These are phyloP conservation scores for Lachancea waltii DNA, from an alignment of 805 yeast genomes.

Conservation along the genomic window DNA sequence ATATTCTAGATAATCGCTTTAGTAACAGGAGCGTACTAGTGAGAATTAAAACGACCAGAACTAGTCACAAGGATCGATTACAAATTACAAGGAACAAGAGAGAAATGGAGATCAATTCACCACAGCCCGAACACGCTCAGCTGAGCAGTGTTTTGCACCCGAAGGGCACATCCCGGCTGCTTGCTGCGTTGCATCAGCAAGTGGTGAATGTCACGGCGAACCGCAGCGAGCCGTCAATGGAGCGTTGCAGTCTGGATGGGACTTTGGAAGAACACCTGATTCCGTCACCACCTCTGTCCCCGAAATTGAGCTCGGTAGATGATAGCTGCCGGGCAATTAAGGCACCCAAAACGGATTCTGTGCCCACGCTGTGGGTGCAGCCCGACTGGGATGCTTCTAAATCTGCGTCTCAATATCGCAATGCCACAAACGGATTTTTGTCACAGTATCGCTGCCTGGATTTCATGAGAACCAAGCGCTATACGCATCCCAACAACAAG, in stretches of 20 bases:
- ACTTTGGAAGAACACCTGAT: conserved; percentile 22
- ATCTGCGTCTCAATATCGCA: conserved; percentile 16
- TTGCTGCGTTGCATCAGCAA: conserved; percentile 15
- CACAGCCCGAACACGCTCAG: conserved; percentile 31
- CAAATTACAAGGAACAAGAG: neutral
- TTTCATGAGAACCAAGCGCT: conserved; percentile 7
- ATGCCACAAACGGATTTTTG: conserved; percentile 16
- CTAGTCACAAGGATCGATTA: neutral
- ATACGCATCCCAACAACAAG: conserved; percentile 4
- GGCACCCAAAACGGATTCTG: neutral
- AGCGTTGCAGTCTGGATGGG: conserved; percentile 12
- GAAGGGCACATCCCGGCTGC: conserved; percentile 14
- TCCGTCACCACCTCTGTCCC: conserved; percentile 33
- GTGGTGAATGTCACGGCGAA: conserved; percentile 8
- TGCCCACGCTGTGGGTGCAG: conserved; percentile 14
- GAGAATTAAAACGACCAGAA: neutral
- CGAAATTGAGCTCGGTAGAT: conserved; percentile 13
- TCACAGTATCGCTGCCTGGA: conserved; percentile 22
- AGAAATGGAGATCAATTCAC: conserved; percentile 29
- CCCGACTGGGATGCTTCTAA: conserved; percentile 18
- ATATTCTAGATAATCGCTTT: neutral
- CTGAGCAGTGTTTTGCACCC: conserved; percentile 17
- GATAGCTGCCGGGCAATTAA: neutral
- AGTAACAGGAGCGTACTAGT: neutral
- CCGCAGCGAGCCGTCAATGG: neutral